These are phyloP conservation scores for Colletotrichum paranaense DNA, from an alignment of 2,329 filamentous ascomycete species.

Conservation along the genomic window DNA sequence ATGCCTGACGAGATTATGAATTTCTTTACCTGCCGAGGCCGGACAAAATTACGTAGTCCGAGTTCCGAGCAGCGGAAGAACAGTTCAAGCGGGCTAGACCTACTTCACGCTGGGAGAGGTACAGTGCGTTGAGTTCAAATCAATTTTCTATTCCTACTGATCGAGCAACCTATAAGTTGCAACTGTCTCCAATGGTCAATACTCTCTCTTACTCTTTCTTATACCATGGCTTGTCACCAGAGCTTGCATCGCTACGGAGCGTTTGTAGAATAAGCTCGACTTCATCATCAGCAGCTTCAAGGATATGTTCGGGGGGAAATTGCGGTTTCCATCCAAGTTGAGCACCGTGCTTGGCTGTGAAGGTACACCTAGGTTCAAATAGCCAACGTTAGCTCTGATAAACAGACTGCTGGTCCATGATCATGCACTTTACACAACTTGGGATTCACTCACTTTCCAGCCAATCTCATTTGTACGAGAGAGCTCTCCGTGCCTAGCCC, in stretches of 20 bases:
- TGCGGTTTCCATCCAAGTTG: slow-evolving; percentile 58
- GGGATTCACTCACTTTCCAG: slow-evolving; percentile 50
- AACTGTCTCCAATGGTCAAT: too few relatives aligned
- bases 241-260: not conserved
- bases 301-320: slow-evolving; percentile 55
- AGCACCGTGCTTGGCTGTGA: slow-evolving; percentile 52
- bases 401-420: not conserved
- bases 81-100: too few relatives aligned
- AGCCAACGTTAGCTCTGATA: not conserved
- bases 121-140: too few relatives aligned
- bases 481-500: slow-evolving; percentile 45
- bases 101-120: too few relatives aligned
- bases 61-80: too few relatives aligned
- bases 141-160: too few relatives aligned
- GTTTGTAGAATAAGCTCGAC: slow-evolving; percentile 52
- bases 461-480: slow-evolving; percentile 47
- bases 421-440: not conserved
- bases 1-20: too few relatives aligned
- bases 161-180: too few relatives aligned
- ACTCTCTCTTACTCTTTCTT: not conserved
- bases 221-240: not conserved
- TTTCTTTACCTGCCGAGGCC: too few relatives aligned
- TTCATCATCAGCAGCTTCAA: slow-evolving; percentile 57
- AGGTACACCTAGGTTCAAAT: slow-evolving; percentile 27
- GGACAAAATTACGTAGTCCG: too few relatives aligned